These are phyloP conservation scores for Ailanthus altissimus DNA, from an alignment of 345 rosid species.

Conservation along the genomic window DNA sequence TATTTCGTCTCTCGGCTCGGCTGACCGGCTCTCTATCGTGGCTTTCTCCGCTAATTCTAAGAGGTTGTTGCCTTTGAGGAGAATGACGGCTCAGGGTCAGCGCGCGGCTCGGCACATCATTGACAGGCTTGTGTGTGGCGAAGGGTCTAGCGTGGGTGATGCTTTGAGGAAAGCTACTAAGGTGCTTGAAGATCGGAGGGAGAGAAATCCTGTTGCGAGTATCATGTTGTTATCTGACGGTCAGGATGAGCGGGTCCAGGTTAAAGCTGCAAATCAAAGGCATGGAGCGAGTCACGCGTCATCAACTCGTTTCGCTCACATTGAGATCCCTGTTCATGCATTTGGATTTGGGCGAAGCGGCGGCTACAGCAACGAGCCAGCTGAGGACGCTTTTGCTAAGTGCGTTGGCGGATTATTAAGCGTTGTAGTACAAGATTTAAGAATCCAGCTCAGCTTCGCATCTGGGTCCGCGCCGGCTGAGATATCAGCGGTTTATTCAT, in stretches of 20 bases:
- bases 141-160: conserved; percentile 56
- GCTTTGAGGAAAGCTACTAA: conserved; percentile 75
- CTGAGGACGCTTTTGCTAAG: conserved; percentile 63
- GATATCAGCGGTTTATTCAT: conserved; percentile 69
- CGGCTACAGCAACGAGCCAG: conserved; percentile 54
- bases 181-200: conserved; percentile 83
- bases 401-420: conserved; percentile 59
- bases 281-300: conserved; percentile 36
- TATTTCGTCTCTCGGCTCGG: conserved; percentile 60
- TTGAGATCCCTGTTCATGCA: conserved; percentile 69
- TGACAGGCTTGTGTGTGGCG: conserved; percentile 61
- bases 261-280: conserved; percentile 30
- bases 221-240: conserved; percentile 70
- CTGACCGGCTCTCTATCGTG: conserved; percentile 76
- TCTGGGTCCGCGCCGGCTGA: conserved; percentile 69
- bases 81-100: conserved; percentile 84
- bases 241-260: conserved; percentile 39
- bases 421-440: conserved; percentile 73
- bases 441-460: conserved; percentile 59
- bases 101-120: conserved; percentile 53
- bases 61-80: conserved; percentile 60
- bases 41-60: conserved; percentile 54
- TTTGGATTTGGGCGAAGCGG: conserved; percentile 53
- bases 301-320: conserved; percentile 67
- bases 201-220: conserved; percentile 71